These are phyloP conservation scores for Pontederia paniculata DNA, from an alignment of 176 grass and related monocot species.

Conservation along the genomic window DNA sequence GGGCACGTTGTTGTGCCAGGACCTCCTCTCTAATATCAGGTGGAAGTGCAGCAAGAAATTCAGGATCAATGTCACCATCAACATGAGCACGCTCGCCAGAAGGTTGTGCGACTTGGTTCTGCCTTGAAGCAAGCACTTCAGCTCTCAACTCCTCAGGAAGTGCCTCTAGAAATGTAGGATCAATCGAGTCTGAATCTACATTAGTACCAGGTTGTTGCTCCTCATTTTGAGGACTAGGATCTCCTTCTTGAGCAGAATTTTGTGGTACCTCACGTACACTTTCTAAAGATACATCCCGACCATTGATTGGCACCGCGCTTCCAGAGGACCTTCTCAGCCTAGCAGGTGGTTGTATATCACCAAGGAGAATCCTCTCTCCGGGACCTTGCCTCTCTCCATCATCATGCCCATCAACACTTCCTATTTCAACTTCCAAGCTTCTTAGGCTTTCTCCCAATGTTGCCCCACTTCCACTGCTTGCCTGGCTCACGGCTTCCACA, in stretches of 20 bases:
- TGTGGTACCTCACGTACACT: slow-evolving; percentile 77
- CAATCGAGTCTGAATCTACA: slow-evolving; percentile 51
- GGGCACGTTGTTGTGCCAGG: slow-evolving; percentile 81
- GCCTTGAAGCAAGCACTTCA: slow-evolving; percentile 91
- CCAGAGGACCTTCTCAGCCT: slow-evolving; percentile 52
- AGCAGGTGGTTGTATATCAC: slow-evolving; percentile 42
- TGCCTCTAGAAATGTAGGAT: slow-evolving; percentile 98
- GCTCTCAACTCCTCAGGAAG: slow-evolving; percentile 87
- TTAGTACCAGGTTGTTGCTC: slow-evolving; percentile 42
- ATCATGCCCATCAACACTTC: slow-evolving; percentile 96
- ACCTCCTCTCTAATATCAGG: slow-evolving; percentile 96
- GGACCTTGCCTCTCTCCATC: slow-evolving; percentile 68
- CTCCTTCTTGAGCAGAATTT: slow-evolving; percentile 52
- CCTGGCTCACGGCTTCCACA: slow-evolving; percentile 89
- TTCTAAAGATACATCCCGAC: slow-evolving; percentile 53
- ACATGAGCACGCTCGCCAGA: slow-evolving; percentile 63
- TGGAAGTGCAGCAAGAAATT: slow-evolving; percentile 97
- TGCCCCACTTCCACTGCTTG: slow-evolving; percentile 94
- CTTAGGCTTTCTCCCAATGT: slow-evolving; percentile 90
- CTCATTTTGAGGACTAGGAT: slow-evolving; percentile 37
- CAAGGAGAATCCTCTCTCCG: slow-evolving; percentile 44
- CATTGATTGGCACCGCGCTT: slow-evolving; percentile 29
- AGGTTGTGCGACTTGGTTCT: slow-evolving; percentile 75
- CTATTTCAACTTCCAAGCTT: slow-evolving; percentile 97
- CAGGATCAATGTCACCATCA: slow-evolving; percentile 95